Evolutionary conservation across 345 rosid species (phyloP).

Genomic region (Hibiscus mutabilis): DNA sequence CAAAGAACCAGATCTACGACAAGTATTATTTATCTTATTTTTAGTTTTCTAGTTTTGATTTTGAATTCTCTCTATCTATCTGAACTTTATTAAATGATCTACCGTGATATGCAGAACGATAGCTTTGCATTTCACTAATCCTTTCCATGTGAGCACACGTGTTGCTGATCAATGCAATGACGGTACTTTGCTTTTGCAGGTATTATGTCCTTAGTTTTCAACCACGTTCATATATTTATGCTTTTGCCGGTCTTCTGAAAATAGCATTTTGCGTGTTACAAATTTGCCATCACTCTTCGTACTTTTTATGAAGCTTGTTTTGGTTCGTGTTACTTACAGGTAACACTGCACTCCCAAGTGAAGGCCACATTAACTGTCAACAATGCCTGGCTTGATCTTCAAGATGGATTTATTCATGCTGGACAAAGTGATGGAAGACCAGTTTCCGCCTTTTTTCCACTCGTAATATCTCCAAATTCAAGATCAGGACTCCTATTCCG

Average conservation of each 20-base stretch:
- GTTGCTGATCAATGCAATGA: slow-evolving; percentile 77
- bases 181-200: slow-evolving; percentile 85
- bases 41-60: not conserved
- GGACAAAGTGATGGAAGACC: slow-evolving; percentile 76
- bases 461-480: slow-evolving; percentile 68
- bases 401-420: slow-evolving; percentile 77
- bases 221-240: not conserved
- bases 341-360: slow-evolving; percentile 81
- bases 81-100: slow-evolving; percentile 14
- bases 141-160: slow-evolving; percentile 81
- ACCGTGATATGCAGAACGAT: slow-evolving; percentile 51
- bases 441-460: slow-evolving; percentile 68
- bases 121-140: slow-evolving; percentile 93
- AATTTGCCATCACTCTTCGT: not conserved
- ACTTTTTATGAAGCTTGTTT: not conserved
- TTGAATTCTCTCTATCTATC: slow-evolving; percentile 3
- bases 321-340: slow-evolving; percentile 37
- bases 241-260: not conserved
- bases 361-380: slow-evolving; percentile 70
- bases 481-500: slow-evolving; percentile 73
- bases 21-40: slow-evolving; percentile 32
- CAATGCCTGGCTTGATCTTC: slow-evolving; percentile 94
- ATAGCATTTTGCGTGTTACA: not conserved
- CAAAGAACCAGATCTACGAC: slow-evolving; percentile 86
- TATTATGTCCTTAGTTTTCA: slow-evolving; percentile 21